Evolutionary conservation across 768 basidiomycete species (phyloP).

Genomic region (Daedalea quercina): DNA sequence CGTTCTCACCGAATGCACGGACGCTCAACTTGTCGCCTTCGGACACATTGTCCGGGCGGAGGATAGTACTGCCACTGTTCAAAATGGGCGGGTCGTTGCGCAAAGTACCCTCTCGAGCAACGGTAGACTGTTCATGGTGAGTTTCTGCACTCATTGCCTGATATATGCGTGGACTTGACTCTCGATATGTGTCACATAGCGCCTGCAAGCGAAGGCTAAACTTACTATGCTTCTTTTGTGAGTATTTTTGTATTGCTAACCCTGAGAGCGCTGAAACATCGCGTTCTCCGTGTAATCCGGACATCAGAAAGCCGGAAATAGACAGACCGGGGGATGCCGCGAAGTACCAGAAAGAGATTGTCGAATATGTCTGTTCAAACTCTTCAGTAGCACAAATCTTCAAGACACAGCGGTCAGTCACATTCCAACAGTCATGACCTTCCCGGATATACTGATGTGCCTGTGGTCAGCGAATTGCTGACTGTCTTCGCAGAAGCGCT

Average conservation of each 20-base stretch:
- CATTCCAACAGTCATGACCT: neutral
- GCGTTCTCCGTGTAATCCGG: neutral
- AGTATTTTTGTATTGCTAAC: neutral
- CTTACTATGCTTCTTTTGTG: neutral
- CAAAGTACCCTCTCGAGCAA: neutral
- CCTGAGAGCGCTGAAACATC: neutral
- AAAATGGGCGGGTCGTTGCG: neutral
- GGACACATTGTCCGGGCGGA: constrained; percentile 4
- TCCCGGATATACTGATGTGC: neutral
- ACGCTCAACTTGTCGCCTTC: neutral
- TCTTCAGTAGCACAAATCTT: neutral
- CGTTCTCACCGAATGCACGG: neutral
- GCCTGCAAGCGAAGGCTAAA: neutral
- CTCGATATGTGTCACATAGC: neutral
- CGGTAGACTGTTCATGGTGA: neutral
- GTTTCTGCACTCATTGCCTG: too few relatives aligned
- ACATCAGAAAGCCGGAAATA: neutral
- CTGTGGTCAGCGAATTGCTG: neutral
- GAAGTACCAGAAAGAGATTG: neutral
- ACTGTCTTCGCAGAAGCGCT: neutral
- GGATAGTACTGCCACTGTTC: neutral
- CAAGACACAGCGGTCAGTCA: neutral
- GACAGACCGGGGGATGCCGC: neutral
- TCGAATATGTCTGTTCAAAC: neutral
- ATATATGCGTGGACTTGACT: too few relatives aligned